These are phyloP conservation scores for Moesziomyces sp. DNA, from an alignment of 1,284 basidiomycete species.

Conservation along the genomic window DNA sequence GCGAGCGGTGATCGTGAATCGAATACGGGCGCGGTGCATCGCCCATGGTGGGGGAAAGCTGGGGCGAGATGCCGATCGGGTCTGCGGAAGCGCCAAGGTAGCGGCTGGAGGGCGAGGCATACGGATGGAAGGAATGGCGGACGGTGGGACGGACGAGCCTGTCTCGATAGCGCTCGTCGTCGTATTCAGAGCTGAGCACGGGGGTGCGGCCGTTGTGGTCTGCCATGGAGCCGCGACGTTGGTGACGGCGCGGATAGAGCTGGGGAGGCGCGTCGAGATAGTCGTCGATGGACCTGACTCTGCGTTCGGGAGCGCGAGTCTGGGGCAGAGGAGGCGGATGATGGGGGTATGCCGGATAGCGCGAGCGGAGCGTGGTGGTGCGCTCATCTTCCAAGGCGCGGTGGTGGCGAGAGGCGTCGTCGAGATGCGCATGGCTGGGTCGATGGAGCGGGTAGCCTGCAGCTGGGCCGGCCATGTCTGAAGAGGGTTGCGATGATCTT, in stretches of 20 bases:
- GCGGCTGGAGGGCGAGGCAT: conserved; percentile 14
- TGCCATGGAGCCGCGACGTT: conserved; percentile 19
- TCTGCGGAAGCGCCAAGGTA: background rate
- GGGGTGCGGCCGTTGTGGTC: conserved; percentile 6
- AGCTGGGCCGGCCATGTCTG: background rate
- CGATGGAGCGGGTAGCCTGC: background rate
- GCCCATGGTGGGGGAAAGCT: conserved; percentile 27
- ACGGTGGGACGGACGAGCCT: conserved; percentile 9
- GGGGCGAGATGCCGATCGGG: conserved; percentile 14
- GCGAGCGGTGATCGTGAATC: conserved; percentile 2
- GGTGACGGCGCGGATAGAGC: conserved; percentile 2
- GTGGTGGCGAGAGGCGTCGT: conserved; percentile 7
- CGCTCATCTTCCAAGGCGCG: conserved; percentile 12
- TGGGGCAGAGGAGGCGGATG: conserved; percentile 1
- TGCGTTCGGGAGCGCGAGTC: conserved; percentile 8
- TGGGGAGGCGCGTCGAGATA: conserved; percentile 25
- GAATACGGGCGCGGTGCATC: conserved; percentile 10
- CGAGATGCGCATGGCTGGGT: conserved; percentile 17
- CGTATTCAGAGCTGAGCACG: background rate
- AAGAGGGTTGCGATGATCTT: conserved; percentile 6
- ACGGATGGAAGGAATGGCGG: conserved; percentile 28
- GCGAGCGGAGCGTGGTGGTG: background rate
- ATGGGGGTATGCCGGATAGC: conserved; percentile 1
- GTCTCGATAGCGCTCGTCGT: conserved; percentile 26
- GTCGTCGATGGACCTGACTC: conserved; percentile 35